phyloP scores from a whole-genome alignment of 768 basidiomycete species.

The Trametes coccinea region DNA sequence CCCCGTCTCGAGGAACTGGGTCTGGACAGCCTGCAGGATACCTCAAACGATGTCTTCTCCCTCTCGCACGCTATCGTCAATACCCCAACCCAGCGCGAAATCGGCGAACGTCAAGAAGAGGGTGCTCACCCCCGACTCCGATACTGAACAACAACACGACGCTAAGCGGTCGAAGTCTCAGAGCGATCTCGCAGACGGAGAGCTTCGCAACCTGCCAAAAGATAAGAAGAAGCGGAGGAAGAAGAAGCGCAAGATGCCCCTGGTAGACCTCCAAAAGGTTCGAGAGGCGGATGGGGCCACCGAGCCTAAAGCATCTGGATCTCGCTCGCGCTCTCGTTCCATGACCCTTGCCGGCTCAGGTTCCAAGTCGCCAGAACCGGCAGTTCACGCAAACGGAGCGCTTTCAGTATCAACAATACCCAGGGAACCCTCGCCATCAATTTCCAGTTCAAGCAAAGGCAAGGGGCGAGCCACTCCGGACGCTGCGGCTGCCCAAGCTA shows the following conservation, averaged over 20 bases:
- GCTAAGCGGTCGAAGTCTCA: conserved; percentile 9
- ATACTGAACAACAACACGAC: conserved; percentile 15
- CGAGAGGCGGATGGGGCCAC: not conserved
- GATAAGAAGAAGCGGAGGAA: conserved; percentile 32
- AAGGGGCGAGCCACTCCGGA: conserved; percentile 16
- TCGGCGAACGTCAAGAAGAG: conserved; percentile 14
- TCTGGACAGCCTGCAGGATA: not conserved
- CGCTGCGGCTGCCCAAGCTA: not conserved
- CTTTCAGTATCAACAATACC: not conserved
- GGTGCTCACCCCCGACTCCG: conserved; percentile 19
- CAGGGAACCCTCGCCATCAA: not conserved
- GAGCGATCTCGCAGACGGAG: not conserved
- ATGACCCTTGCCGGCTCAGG: not conserved
- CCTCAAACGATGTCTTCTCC: conserved; percentile 8
- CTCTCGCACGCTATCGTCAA: not conserved
- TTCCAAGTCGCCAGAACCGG: not conserved
- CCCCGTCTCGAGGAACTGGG: not conserved
- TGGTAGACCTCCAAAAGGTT: conserved; percentile 14
- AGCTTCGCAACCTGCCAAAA: conserved; percentile 1
- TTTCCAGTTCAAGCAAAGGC: conserved; percentile 11
- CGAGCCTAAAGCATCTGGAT: not conserved
- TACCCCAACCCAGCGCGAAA: not conserved
- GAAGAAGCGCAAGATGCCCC: conserved; percentile 30
- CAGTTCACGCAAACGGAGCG: not conserved
- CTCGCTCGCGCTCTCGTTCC: conserved; percentile 12